Conservation (phyloP, 768 basidiomycete species). For the Pleurotus tuoliensis region DNA sequence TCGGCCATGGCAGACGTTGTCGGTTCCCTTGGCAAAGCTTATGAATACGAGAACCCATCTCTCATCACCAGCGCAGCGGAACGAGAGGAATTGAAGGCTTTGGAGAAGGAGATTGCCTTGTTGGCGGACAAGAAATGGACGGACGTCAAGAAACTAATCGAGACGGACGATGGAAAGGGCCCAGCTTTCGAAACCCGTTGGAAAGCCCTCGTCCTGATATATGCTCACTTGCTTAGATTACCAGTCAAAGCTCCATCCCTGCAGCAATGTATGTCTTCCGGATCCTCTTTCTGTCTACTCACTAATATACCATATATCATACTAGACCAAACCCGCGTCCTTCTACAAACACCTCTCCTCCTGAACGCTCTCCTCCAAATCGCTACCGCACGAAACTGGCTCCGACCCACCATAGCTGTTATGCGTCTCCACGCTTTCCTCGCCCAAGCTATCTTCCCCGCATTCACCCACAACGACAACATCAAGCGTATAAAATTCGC, state of each 20-base stretch:
- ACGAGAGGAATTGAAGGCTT: slow-evolving; percentile 37
- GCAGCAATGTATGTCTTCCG: slow-evolving; percentile 52
- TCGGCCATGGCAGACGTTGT: slow-evolving; percentile 71
- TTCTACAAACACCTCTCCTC: slow-evolving; percentile 69
- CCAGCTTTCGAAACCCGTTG: slow-evolving; percentile 35
- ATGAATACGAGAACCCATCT: slow-evolving; percentile 51
- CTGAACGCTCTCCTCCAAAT: slow-evolving; percentile 82
- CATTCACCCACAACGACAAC: slow-evolving; percentile 21
- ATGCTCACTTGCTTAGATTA: slow-evolving; percentile 79
- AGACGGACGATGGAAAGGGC: slow-evolving; percentile 17
- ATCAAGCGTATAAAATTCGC: slow-evolving; percentile 44
- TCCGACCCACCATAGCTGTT: slow-evolving; percentile 68
- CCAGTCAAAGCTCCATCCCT: slow-evolving; percentile 50
- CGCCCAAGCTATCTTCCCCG: slow-evolving; percentile 76
- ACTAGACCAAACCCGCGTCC: slow-evolving; percentile 65
- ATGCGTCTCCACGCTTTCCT: slow-evolving; percentile 85
- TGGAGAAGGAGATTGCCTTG: slow-evolving; percentile 49
- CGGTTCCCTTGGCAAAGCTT: slow-evolving; percentile 63
- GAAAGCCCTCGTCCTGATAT: slow-evolving; percentile 70
- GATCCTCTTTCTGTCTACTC: neutral
- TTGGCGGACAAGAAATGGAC: slow-evolving; percentile 53
- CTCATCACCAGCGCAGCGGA: slow-evolving; percentile 21
- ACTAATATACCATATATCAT: neutral
- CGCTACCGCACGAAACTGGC: slow-evolving; percentile 84
- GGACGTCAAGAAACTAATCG: slow-evolving; percentile 39